Percentiles rank a stretch among this genome's conserved stretches.
Evolutionary conservation across 108 stramenopile genomes (phyloP).

Genomic region (Parmales sp.): DNA sequence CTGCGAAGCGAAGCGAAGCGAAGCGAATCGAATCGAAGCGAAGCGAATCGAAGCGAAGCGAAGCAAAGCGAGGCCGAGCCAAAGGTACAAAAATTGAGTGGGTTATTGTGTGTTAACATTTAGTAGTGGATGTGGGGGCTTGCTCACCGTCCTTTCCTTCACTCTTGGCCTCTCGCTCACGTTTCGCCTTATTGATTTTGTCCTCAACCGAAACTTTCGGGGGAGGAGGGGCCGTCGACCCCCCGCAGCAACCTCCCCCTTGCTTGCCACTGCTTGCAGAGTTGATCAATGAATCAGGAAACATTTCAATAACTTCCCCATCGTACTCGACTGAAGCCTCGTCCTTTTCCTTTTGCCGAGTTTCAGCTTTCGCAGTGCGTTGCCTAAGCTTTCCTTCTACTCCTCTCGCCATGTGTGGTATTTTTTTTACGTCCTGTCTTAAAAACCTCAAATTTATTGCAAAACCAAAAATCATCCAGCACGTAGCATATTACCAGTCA

Average conservation of each 20-base stretch:
- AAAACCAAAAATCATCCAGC: background rate
- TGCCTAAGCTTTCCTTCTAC: conserved; percentile 55
- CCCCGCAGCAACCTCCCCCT: conserved; percentile 29
- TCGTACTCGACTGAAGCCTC: conserved; percentile 27
- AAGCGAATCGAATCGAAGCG: conserved; percentile 8
- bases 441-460: background rate
- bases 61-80: too few species aligned
- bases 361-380: conserved; percentile 49
- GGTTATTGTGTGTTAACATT: conserved; percentile 14
- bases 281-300: conserved; percentile 34
- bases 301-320: conserved; percentile 23
- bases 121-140: conserved; percentile 16
- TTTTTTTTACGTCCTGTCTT: conserved; percentile 3
- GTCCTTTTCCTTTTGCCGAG: conserved; percentile 39
- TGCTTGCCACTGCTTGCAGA: conserved; percentile 16
- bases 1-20: conserved; percentile 11
- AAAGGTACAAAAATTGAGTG: too few species aligned
- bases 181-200: background rate
- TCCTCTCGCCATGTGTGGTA: conserved; percentile 58
- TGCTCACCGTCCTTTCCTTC: conserved; percentile 16
- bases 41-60: conserved; percentile 11
- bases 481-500: background rate
- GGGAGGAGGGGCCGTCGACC: background rate
- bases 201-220: background rate
- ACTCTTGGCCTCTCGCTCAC: conserved; percentile 20